Conservation (phyloP, 345 rosid genomes). For the Rhodamnia argentea region DNA sequence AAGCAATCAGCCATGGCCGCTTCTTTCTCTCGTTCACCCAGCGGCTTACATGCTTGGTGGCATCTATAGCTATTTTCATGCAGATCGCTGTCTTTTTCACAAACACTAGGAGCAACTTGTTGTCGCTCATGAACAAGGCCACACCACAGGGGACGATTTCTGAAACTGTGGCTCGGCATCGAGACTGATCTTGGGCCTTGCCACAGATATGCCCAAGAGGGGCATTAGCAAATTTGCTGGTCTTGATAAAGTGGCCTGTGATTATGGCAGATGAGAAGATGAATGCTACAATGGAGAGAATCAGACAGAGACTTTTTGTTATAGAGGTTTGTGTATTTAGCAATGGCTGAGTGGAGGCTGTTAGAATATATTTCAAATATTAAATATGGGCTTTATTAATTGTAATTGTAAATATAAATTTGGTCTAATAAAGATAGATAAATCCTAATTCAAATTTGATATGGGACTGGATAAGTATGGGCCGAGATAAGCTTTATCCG, state of each 20-base stretch:
- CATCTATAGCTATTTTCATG: constrained; percentile 8
- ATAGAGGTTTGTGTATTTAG: constrained; percentile 18
- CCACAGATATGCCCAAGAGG: constrained; percentile 19
- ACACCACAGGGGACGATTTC: constrained; percentile 14
- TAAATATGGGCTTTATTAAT: too few species aligned
- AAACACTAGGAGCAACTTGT: constrained; percentile 23
- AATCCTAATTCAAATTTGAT: too few species aligned
- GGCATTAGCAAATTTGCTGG: background rate
- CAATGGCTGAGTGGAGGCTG: constrained; percentile 27
- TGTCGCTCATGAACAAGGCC: constrained; percentile 7
- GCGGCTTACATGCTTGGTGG: constrained; percentile 2
- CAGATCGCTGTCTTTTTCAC: constrained; percentile 17
- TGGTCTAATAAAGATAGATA: too few species aligned
- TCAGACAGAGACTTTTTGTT: constrained; percentile 15
- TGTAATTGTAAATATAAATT: too few species aligned
- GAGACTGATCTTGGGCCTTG: constrained; percentile 21
- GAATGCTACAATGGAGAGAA: constrained; percentile 30
- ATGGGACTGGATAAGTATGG: too few species aligned
- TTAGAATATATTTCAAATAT: too few species aligned
- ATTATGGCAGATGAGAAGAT: constrained; percentile 19
- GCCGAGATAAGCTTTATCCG: too few species aligned
- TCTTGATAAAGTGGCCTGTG: constrained; percentile 5
- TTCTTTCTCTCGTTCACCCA: constrained; percentile 26
- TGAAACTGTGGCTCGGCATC: constrained; percentile 30
- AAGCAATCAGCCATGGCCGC: constrained; percentile 35